Evolutionary conservation across 1,139 yeast genomes (phyloP), one percentile per base, ranked within the genome.

Genomic region (Candida sojae): DNA sequence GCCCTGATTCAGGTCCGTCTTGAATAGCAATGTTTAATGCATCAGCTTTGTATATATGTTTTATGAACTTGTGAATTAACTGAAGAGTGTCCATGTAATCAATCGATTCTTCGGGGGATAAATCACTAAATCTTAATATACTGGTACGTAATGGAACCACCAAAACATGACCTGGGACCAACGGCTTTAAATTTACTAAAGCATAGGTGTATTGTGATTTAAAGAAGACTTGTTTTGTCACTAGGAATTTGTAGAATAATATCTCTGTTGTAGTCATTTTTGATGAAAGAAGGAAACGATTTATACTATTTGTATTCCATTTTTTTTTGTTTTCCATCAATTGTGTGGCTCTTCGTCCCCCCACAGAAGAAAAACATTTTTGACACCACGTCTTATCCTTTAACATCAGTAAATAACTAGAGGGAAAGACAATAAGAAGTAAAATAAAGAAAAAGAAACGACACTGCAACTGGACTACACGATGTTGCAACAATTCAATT

Each of bases 1-100:
- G 99, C 4, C 99, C 99, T 2, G 97, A 93, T 47, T 89, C 90
- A 0, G 93, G 89, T 0, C 99, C 99, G 63, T 93, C 99, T 63
- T 93, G 99, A 49, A 93, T 89, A 12, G 97, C 91, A 30, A 93
- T 79, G 61, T 93, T 93, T 51, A 90, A 65, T 0, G 96, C 73
- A 57, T 91, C 96, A 0, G 97, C 96, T 41, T 83, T 75, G 63
- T 86, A 91, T 12, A 76, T 70, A 50, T 74, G 62, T 54, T 77
- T 83, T 29, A 93, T 83, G 54, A 88, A 86, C 48, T 70, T 67
- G 52, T 90, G 84, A 1, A 93, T 75, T 45, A 78, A 61, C 56
- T 89, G 96, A n/a, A 93, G 72, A 0, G 96, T 82, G 37, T 68
- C 67, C 78, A 90, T 90, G 62, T 86, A 88, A 63, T 93, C 99